Conservation (phyloP, 2,329 filamentous ascomycete genomes). For the Oidium heveae region DNA sequence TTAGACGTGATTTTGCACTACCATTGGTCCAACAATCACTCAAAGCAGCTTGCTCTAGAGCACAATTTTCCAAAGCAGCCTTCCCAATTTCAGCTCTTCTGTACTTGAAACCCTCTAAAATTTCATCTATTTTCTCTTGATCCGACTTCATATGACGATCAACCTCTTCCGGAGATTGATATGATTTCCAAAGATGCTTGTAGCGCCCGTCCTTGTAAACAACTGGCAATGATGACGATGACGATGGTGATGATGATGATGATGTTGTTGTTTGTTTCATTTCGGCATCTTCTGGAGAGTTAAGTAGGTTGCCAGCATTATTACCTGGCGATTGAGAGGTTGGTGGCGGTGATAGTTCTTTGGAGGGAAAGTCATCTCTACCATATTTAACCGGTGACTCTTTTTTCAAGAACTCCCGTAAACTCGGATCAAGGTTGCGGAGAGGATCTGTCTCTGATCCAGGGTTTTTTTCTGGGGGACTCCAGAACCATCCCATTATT, state of each 20-base stretch:
- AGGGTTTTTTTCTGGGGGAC: conserved; percentile 7
- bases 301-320: background rate
- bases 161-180: conserved; percentile 45
- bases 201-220: conserved; percentile 45
- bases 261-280: too few species aligned
- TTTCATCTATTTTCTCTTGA: conserved; percentile 54
- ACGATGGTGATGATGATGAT: background rate
- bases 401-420: conserved; percentile 39
- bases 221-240: background rate
- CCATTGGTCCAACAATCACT: conserved; percentile 60
- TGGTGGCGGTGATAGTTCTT: conserved; percentile 5
- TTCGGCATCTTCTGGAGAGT: background rate
- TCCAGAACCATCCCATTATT: conserved; percentile 15
- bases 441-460: conserved; percentile 21
- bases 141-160: conserved; percentile 46
- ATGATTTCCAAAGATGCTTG: conserved; percentile 81
- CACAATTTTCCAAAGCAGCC: conserved; percentile 82
- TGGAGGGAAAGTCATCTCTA: conserved; percentile 7
- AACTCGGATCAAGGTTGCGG: conserved; percentile 33
- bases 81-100: conserved; percentile 52
- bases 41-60: conserved; percentile 62
- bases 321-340: background rate
- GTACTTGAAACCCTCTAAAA: conserved; percentile 65
- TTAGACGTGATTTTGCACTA: conserved; percentile 39
- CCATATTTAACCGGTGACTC: conserved; percentile 29